These are phyloP conservation scores for Gonium pectorale DNA, from an alignment of 139 green algal species.

Conservation along the genomic window DNA sequence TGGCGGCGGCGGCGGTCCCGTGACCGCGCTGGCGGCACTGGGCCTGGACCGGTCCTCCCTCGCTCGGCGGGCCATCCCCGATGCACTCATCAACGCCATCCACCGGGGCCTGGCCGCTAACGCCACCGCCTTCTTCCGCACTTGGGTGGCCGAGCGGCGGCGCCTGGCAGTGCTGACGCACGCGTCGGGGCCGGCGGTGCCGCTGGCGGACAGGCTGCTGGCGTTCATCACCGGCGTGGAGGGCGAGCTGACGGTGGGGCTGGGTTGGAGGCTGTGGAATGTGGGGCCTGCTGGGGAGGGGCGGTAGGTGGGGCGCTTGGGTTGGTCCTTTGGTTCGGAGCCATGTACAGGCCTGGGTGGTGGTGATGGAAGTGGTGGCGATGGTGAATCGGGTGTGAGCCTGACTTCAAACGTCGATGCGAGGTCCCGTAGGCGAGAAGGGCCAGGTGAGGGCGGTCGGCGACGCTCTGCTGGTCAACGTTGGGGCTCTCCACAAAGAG, in stretches of 20 bases:
- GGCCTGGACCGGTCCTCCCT: slow-evolving; percentile 15
- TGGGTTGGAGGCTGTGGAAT: neutral
- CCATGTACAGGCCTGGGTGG: no score
- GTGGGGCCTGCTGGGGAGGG: neutral
- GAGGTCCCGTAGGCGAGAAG: no score
- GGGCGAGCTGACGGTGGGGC: slow-evolving; percentile 1
- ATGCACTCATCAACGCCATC: neutral
- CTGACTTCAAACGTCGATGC: no score
- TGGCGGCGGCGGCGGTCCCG: neutral
- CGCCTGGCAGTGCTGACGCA: slow-evolving; percentile 31
- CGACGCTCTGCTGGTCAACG: no score
- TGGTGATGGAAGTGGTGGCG: no score
- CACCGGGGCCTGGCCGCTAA: neutral
- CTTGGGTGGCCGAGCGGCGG: slow-evolving; percentile 23
- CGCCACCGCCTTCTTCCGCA: slow-evolving; percentile 30
- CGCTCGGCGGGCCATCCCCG: neutral
- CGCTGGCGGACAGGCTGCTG: slow-evolving; percentile 39
- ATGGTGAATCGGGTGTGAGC: no score
- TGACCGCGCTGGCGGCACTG: neutral
- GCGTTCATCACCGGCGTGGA: slow-evolving; percentile 37
- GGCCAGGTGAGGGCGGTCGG: no score
- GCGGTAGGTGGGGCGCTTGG: neutral
- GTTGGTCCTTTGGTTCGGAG: no score
- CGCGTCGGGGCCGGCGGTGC: slow-evolving; percentile 19
- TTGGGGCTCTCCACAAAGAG: no score